Conservation (phyloP, 2,329 filamentous ascomycete species). For the Calonectria leucothoes region DNA sequence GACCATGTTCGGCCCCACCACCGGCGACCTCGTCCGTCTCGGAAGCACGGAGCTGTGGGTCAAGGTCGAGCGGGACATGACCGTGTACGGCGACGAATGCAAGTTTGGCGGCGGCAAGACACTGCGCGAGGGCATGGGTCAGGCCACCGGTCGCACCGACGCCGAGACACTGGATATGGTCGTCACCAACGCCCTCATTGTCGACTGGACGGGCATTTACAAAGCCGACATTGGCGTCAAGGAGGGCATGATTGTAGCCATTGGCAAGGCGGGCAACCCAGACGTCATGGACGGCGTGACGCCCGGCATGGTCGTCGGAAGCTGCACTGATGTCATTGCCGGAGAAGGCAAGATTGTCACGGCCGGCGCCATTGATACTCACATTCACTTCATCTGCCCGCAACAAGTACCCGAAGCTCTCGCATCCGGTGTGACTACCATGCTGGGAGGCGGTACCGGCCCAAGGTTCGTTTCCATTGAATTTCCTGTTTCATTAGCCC, state of each 20-base stretch:
- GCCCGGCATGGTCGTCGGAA: slow-evolving; percentile 82
- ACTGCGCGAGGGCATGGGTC: slow-evolving; percentile 93
- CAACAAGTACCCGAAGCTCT: slow-evolving; percentile 89
- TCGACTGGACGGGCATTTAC: slow-evolving; percentile 93
- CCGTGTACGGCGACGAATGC: slow-evolving; percentile 91
- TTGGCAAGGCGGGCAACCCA: slow-evolving; percentile 97
- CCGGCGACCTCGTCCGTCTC: slow-evolving; percentile 84
- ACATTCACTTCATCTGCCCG: slow-evolving; percentile 95
- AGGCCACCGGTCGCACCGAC: slow-evolving; percentile 82
- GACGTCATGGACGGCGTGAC: slow-evolving; percentile 94
- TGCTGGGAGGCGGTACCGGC: slow-evolving; percentile 91
- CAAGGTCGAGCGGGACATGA: slow-evolving; percentile 87
- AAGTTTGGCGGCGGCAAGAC: slow-evolving; percentile 97
- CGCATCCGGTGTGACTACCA: slow-evolving; percentile 87
- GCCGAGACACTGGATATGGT: slow-evolving; percentile 83
- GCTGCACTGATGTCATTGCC: slow-evolving; percentile 91
- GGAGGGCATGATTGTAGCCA: slow-evolving; percentile 84
- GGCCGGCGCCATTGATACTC: slow-evolving; percentile 88
- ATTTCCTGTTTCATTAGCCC: not conserved
- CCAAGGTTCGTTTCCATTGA: slow-evolving; percentile 72
- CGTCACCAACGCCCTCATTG: slow-evolving; percentile 87
- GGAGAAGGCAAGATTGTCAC: slow-evolving; percentile 93
- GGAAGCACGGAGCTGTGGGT: slow-evolving; percentile 92
- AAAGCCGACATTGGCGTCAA: slow-evolving; percentile 98
- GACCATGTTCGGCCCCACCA: slow-evolving; percentile 93